A percentile compares a stretch with the other conserved stretches of the same genome.
Evolutionary conservation across 306 rosid genomes (phyloP).

Genomic region (Prosopis cineraria): DNA sequence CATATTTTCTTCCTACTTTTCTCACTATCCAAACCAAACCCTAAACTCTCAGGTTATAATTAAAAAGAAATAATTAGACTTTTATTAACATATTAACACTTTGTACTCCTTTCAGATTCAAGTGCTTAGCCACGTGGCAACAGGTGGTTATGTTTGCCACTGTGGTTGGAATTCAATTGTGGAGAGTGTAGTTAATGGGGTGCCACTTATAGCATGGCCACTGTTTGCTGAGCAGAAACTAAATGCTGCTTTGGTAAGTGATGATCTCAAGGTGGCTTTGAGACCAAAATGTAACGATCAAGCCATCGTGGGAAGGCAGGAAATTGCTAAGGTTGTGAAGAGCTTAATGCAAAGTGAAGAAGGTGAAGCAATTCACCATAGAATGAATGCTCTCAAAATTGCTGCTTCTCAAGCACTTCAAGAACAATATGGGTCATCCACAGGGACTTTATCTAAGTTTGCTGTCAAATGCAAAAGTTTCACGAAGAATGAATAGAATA

Average conservation of each 20-base stretch:
- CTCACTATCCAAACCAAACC: too few species aligned
- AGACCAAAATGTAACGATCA: neutral
- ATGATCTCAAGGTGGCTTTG: neutral
- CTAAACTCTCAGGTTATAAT: too few species aligned
- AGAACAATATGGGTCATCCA: neutral
- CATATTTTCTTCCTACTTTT: too few species aligned
- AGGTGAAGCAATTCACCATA: neutral
- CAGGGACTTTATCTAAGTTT: neutral
- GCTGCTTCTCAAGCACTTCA: neutral
- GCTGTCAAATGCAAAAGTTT: neutral
- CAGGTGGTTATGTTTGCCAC: conserved; percentile 28
- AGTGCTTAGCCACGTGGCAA: too few species aligned
- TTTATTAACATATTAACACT: too few species aligned
- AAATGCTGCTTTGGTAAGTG: conserved; percentile 30
- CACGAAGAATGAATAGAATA: neutral
- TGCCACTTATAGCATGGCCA: conserved; percentile 44
- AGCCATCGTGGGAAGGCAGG: neutral
- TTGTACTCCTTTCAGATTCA: too few species aligned
- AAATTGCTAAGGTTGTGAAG: too few species aligned
- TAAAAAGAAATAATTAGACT: too few species aligned
- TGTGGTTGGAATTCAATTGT: conserved; percentile 48
- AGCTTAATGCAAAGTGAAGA: neutral
- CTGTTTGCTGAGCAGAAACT: conserved; percentile 41
- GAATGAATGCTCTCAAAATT: neutral
- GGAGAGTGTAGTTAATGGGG: conserved; percentile 35